Evolutionary conservation across 371 early-diverging fungal species (phyloP), one percentile per base, ranked within the genome.

Genomic region (Mucor velutinosus): DNA sequence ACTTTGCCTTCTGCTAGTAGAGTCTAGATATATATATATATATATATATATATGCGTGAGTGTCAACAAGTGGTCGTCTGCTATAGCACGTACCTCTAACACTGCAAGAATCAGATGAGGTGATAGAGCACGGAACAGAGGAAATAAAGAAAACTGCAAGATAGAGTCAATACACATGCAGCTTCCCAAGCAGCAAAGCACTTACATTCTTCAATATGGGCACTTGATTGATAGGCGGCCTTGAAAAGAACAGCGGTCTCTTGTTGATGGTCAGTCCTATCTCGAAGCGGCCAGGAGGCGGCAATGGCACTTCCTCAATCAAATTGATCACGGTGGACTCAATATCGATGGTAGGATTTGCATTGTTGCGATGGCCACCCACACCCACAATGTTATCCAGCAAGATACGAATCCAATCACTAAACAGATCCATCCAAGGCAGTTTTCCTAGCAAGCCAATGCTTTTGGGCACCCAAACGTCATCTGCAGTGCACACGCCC

Each of bases 221-320:
- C 0, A 92, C 90, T 51, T 88, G 82, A 66, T 94, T 94, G 14
- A 92, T 81, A 5, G 94, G 88, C 1, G 95, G 95, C 37, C 94
- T 69, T 3, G 91, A 88, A 47, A 89, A 86, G 64, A 86, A 93
- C 23, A 94, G 77, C n/a, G 84, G 69, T 33, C 85, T 77, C 58
- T 84, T 74, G 35, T 89, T 88, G 65, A 93, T 78, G 0, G 84
- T 82, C 41, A 94, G 80, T 6, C 84, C 87, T 29, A 94, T 85
- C 73, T 94, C 94, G 51, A 89, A 84, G 69, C 88, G 86, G 14
- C 95, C 95, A 47, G 93, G 92, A 14, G 95, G 94, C 23, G 95
- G 95, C 27, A 93, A 66, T 33, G 88, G 91, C 12, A 93, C 84
- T 60, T 94, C 93, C 59, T 88, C 83, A 23, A 94, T 83, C 23